Conservation (phyloP, 768 basidiomycete species). For the Lentinula detonsa region DNA sequence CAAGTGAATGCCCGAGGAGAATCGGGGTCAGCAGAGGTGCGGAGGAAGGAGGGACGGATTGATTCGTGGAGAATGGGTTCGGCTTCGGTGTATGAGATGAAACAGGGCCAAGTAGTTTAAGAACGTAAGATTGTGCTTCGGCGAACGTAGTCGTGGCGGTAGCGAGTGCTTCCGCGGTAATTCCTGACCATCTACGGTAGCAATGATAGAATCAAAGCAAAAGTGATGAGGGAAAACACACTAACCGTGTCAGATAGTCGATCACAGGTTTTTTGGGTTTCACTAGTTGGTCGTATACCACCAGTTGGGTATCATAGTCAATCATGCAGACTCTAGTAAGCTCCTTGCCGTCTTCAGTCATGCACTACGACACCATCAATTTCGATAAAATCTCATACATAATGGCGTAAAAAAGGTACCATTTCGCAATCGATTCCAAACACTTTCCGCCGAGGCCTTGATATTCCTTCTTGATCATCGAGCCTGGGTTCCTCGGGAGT, state of each 20-base stretch:
- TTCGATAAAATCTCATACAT: neutral
- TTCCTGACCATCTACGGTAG: conserved; percentile 77
- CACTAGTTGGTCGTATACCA: conserved; percentile 86
- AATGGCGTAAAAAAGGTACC: conserved; percentile 40
- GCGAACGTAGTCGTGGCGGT: conserved; percentile 72
- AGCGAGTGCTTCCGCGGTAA: conserved; percentile 68
- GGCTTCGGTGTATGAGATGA: conserved; percentile 15
- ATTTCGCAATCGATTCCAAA: conserved; percentile 96
- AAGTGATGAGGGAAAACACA: neutral
- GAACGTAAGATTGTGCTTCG: conserved; percentile 69
- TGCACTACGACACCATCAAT: conserved; percentile 47
- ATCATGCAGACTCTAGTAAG: conserved; percentile 82
- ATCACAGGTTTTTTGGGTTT: conserved; percentile 78
- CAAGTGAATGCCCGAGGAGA: conserved; percentile 91
- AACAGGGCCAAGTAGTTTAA: conserved; percentile 51
- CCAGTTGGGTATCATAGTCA: conserved; percentile 64
- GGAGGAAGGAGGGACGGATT: conserved; percentile 16
- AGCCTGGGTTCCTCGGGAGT: conserved; percentile 47
- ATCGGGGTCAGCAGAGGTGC: conserved; percentile 52
- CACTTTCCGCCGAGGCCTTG: conserved; percentile 39
- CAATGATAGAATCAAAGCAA: neutral
- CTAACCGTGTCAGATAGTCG: conserved; percentile 90
- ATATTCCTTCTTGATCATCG: conserved; percentile 19
- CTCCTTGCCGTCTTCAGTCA: conserved; percentile 87
- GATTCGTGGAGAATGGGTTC: conserved; percentile 36